phyloP scores from a whole-genome alignment of 805 yeast genomes.

The Yarrowia osloensis region DNA sequence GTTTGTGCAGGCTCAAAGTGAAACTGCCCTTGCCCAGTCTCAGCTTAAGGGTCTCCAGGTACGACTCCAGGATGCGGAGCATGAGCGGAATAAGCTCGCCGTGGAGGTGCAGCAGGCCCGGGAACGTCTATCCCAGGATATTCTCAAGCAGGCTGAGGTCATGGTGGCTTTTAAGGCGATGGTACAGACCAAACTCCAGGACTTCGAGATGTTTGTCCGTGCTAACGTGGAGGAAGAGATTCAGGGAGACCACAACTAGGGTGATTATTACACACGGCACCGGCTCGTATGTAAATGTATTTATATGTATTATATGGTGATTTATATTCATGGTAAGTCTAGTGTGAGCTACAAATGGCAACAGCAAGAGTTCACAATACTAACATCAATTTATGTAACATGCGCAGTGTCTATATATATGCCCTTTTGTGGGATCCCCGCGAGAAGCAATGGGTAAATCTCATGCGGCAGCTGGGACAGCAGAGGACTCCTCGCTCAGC shows the following conservation, averaged over 20 bases:
- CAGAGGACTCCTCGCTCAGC: neutral
- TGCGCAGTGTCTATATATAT: slow-evolving; percentile 7
- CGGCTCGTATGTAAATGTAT: slow-evolving; percentile 7
- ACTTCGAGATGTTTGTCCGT: slow-evolving; percentile 21
- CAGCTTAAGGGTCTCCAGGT: slow-evolving; percentile 23
- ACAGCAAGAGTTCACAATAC: too few species aligned
- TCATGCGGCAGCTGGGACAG: neutral
- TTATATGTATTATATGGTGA: slow-evolving; percentile 22
- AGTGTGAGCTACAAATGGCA: too few species aligned
- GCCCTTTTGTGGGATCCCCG: neutral
- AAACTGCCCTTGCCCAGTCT: slow-evolving; percentile 15
- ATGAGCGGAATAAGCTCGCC: slow-evolving; percentile 7
- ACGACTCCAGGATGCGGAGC: slow-evolving; percentile 17
- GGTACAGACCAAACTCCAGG: slow-evolving; percentile 14
- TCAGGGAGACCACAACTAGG: neutral
- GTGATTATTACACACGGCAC: neutral
- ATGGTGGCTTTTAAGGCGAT: slow-evolving; percentile 18
- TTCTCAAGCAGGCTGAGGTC: slow-evolving; percentile 18
- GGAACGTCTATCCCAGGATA: slow-evolving; percentile 17
- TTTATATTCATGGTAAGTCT: neutral
- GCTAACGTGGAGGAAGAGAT: slow-evolving; percentile 19
- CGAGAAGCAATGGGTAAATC: too few species aligned
- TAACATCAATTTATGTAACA: neutral
- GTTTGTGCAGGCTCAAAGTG: slow-evolving; percentile 20
- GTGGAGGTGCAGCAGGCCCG: slow-evolving; percentile 14